phyloP scores from a whole-genome alignment of 805 yeast species.

The Candida stauntonica region DNA sequence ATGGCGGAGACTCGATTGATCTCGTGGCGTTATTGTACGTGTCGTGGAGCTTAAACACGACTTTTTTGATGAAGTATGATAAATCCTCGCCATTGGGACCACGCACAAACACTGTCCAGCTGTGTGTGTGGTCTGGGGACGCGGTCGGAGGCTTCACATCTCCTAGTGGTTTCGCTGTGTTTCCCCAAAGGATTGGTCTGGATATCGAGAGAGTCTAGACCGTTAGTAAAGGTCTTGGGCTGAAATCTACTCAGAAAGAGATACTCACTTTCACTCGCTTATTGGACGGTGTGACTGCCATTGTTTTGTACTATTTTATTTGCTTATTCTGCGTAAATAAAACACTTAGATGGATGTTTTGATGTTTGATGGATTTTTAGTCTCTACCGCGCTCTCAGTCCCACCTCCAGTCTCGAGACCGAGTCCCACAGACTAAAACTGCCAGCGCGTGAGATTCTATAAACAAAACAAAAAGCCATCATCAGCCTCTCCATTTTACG shows the following conservation, averaged over 20 bases:
- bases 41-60: conserved; percentile 91
- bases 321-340: neutral
- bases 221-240: conserved; percentile 1
- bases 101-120: conserved; percentile 88
- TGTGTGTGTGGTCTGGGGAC: conserved; percentile 89
- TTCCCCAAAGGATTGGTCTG: conserved; percentile 79
- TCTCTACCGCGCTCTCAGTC: too few species aligned
- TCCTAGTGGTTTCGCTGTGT: conserved; percentile 66
- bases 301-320: neutral
- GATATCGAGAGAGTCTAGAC: conserved; percentile 57
- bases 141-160: conserved; percentile 52
- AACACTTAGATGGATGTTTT: too few species aligned
- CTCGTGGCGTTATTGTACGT: conserved; percentile 88
- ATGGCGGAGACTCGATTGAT: conserved; percentile 85
- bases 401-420: too few species aligned
- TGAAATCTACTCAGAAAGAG: too few species aligned
- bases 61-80: conserved; percentile 78
- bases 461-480: too few species aligned
- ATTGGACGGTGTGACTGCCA: conserved; percentile 15
- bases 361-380: too few species aligned
- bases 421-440: too few species aligned
- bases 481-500: neutral
- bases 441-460: too few species aligned
- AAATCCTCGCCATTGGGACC: conserved; percentile 80
- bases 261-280: conserved; percentile 16